These are phyloP conservation scores for Schwanniomyces pseudopolymorphus DNA, from an alignment of 805 yeast species.

Conservation along the genomic window DNA sequence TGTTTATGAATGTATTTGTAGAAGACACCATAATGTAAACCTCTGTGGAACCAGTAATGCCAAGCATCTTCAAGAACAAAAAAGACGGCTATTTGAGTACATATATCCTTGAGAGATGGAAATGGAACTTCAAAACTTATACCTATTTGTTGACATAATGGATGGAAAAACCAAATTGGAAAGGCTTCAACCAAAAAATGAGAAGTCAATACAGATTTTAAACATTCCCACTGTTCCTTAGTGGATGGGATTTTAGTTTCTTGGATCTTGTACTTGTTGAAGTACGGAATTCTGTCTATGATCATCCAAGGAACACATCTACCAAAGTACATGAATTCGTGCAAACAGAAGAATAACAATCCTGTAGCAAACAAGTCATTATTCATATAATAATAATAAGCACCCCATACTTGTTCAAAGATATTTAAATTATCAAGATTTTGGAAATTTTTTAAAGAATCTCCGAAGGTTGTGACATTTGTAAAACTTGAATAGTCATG, in stretches of 20 bases:
- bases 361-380: slow-evolving; percentile 95
- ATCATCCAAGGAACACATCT: slow-evolving; percentile 92
- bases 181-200: slow-evolving; percentile 93
- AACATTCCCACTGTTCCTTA: slow-evolving; percentile 90
- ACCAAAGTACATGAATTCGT: slow-evolving; percentile 88
- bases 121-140: slow-evolving; percentile 81
- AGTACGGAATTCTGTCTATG: slow-evolving; percentile 81
- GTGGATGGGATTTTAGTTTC: slow-evolving; percentile 77
- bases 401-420: slow-evolving; percentile 80
- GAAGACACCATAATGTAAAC: slow-evolving; percentile 83
- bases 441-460: slow-evolving; percentile 28
- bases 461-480: slow-evolving; percentile 29
- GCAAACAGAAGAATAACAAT: slow-evolving; percentile 72
- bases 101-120: slow-evolving; percentile 63
- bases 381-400: slow-evolving; percentile 79
- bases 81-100: slow-evolving; percentile 68
- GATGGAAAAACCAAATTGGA: slow-evolving; percentile 97
- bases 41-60: slow-evolving; percentile 96
- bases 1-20: slow-evolving; percentile 95
- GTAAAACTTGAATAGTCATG: slow-evolving; percentile 33
- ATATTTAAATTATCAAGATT: slow-evolving; percentile 13
- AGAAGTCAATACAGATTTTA: slow-evolving; percentile 77
- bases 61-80: slow-evolving; percentile 89
- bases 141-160: slow-evolving; percentile 79
- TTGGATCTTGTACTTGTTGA: slow-evolving; percentile 86